These are phyloP conservation scores for Polygonum maritimum DNA, from an alignment of 148 eudicot species.

Conservation along the genomic window DNA sequence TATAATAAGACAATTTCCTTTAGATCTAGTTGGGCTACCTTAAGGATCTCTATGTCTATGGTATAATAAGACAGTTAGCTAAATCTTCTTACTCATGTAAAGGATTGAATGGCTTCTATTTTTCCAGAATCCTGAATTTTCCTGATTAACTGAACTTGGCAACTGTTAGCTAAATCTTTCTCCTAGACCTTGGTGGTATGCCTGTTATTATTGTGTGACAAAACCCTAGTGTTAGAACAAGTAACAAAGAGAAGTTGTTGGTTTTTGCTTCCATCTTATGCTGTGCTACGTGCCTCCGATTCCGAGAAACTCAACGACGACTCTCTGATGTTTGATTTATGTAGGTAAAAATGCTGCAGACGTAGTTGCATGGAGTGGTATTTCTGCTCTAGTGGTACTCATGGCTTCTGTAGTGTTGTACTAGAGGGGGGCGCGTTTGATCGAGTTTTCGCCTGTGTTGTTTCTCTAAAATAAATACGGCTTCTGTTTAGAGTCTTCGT, in stretches of 20 bases:
- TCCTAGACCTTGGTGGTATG: no score
- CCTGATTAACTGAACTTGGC: neutral
- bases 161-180: no score
- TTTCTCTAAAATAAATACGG: neutral
- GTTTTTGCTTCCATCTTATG: no score
- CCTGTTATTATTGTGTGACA: no score
- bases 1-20: no score
- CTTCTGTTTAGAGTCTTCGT: neutral
- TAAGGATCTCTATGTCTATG: neutral
- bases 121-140: no score
- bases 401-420: constrained; percentile 16
- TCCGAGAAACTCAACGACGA: neutral
- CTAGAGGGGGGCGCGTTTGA: constrained; percentile 2
- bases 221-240: neutral
- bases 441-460: neutral
- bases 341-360: constrained; percentile 19
- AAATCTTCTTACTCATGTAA: neutral
- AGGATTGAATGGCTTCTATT: neutral
- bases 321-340: neutral
- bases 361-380: constrained; percentile 12
- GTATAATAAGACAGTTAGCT: neutral
- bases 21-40: no score
- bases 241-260: neutral
- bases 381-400: constrained; percentile 17
- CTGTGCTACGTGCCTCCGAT: neutral